These are phyloP conservation scores for Tuber magnatum DNA, from an alignment of 495 filamentous ascomycete species.

Conservation along the genomic window DNA sequence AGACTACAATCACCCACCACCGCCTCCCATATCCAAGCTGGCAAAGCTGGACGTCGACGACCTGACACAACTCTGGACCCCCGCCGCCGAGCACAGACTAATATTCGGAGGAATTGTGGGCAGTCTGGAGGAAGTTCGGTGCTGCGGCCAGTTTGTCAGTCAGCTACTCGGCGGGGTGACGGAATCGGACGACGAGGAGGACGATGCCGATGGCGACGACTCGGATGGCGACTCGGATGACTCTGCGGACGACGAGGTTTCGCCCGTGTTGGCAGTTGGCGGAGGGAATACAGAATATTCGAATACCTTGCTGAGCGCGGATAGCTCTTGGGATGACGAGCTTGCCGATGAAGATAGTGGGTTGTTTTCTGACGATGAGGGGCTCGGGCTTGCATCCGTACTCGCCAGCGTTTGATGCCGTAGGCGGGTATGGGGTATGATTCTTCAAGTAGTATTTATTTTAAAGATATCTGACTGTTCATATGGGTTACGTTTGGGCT, in stretches of 20 bases:
- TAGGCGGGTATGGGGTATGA: not conserved
- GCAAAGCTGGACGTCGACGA: constrained; percentile 34
- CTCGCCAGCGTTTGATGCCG: not conserved
- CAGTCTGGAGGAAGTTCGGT: constrained; percentile 37
- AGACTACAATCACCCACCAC: constrained; percentile 1
- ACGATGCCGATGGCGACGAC: constrained; percentile 24
- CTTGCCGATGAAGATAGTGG: constrained; percentile 14
- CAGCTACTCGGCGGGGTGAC: constrained; percentile 23
- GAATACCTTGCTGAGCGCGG: constrained; percentile 7
- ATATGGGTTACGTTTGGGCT: constrained; percentile 34
- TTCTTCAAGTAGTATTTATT: not conserved
- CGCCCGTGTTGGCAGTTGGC: not conserved
- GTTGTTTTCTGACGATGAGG: constrained; percentile 26
- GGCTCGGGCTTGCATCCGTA: constrained; percentile 3
- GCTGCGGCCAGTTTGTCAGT: constrained; percentile 36
- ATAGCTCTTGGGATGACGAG: constrained; percentile 23
- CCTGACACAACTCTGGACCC: constrained; percentile 35
- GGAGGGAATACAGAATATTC: constrained; percentile 20
- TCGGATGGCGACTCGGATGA: constrained; percentile 35
- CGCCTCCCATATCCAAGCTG: constrained; percentile 12
- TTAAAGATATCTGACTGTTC: constrained; percentile 17
- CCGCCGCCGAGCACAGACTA: constrained; percentile 35
- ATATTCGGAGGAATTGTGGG: constrained; percentile 31
- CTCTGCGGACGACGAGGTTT: constrained; percentile 25
- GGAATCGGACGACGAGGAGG: constrained; percentile 36